A percentile compares a stretch with the other conserved stretches of the same genome.
These are phyloP conservation scores for Gentiana dahurica DNA, from an alignment of 257 asterid species.

Conservation along the genomic window DNA sequence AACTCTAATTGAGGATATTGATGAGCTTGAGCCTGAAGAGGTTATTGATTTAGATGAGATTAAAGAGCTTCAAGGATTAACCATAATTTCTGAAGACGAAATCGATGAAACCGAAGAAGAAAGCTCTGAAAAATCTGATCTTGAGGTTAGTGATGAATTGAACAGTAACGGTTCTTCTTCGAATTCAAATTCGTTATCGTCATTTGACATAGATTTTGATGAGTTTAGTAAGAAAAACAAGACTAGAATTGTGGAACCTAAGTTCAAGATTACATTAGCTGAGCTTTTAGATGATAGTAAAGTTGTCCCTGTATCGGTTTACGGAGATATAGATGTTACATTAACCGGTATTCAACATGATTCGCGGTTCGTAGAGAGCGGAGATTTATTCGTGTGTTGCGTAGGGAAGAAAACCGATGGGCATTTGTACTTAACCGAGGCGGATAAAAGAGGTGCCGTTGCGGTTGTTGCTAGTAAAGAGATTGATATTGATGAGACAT, in stretches of 20 bases:
- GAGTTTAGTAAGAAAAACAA: conserved; percentile 45
- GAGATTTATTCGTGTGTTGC: conserved; percentile 81
- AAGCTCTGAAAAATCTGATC: conserved; percentile 25
- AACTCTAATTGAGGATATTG: conserved; percentile 22
- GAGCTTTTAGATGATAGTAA: conserved; percentile 87
- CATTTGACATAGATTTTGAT: conserved; percentile 75
- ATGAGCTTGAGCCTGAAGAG: conserved; percentile 85
- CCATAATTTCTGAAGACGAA: conserved; percentile 26
- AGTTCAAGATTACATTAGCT: conserved; percentile 73
- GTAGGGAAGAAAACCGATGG: conserved; percentile 66
- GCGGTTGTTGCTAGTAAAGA: conserved; percentile 91
- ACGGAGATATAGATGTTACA: conserved; percentile 70
- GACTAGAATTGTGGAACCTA: conserved; percentile 70
- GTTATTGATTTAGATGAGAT: conserved; percentile 87
- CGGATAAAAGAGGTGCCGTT: conserved; percentile 92
- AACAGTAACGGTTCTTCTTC: conserved; percentile 20
- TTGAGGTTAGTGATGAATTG: conserved; percentile 44
- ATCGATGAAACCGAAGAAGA: conserved; percentile 39
- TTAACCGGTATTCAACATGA: conserved; percentile 80
- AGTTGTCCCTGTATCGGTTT: conserved; percentile 73
- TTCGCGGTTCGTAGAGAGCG: conserved; percentile 78
- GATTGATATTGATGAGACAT: conserved; percentile 69
- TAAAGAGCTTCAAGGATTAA: conserved; percentile 52
- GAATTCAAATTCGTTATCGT: conserved; percentile 7
- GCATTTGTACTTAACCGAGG: conserved; percentile 66